Evolutionary conservation across 140 eudicot species (phyloP).

Genomic region (Cichorium intybus): DNA sequence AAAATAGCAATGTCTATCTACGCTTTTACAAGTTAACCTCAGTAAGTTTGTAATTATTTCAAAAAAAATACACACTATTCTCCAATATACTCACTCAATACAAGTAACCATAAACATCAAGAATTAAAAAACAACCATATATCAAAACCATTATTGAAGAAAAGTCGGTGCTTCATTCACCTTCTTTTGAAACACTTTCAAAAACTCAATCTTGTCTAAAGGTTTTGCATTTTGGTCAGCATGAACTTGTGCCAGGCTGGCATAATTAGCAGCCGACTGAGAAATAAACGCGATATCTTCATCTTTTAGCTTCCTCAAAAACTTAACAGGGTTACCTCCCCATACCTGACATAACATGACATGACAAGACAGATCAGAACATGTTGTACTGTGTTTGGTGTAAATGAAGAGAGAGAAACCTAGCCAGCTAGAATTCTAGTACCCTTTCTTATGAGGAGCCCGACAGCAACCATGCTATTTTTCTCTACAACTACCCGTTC

Average conservation of each 20-base stretch:
- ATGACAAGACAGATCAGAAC: neutral
- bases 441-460: slow-evolving; percentile 66
- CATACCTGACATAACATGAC: slow-evolving; percentile 31
- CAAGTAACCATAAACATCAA: neutral
- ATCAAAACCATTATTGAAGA: slow-evolving; percentile 28
- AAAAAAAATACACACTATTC: neutral
- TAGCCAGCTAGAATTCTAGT: slow-evolving; percentile 63
- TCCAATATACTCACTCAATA: neutral
- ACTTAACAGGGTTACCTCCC: slow-evolving; percentile 67
- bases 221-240: slow-evolving; percentile 48
- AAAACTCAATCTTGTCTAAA: slow-evolving; percentile 40
- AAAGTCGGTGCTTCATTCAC: slow-evolving; percentile 23
- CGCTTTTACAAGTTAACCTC: neutral
- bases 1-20: no score
- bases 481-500: slow-evolving; percentile 74
- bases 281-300: slow-evolving; percentile 50
- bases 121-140: neutral
- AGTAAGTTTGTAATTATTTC: neutral
- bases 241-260: slow-evolving; percentile 47
- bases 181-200: slow-evolving; percentile 53
- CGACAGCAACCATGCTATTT: slow-evolving; percentile 77
- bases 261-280: slow-evolving; percentile 49
- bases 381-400: neutral
- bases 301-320: slow-evolving; percentile 50
- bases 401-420: slow-evolving; percentile 29